Evolutionary conservation across 805 yeast species (phyloP).

Genomic region (Candida adriatica): DNA sequence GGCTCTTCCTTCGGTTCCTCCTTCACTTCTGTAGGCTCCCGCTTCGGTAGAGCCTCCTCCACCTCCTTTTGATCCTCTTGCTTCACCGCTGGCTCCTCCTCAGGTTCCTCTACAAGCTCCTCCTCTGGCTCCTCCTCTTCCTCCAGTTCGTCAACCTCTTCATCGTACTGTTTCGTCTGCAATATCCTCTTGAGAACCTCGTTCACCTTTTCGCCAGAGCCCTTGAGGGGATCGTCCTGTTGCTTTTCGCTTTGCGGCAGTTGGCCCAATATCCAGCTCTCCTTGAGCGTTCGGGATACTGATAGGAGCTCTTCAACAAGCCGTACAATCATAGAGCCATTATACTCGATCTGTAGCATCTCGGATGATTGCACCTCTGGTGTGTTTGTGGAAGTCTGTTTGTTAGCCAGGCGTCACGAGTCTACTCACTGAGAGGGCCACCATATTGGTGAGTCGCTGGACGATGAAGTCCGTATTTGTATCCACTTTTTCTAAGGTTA

Average conservation of each 20-base stretch:
- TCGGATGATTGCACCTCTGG: constrained; percentile 40
- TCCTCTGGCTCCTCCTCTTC: too few species aligned
- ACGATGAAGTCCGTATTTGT: constrained; percentile 43
- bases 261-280: constrained; percentile 53
- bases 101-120: too few species aligned
- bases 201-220: constrained; percentile 7
- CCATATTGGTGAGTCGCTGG: constrained; percentile 45
- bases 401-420: background rate
- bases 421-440: constrained; percentile 36
- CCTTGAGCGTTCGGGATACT: constrained; percentile 43
- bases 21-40: constrained; percentile 1
- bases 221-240: constrained; percentile 5
- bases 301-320: constrained; percentile 46
- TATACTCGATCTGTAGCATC: constrained; percentile 47
- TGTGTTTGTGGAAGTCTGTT: constrained; percentile 24
- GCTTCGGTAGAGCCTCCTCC: constrained; percentile 3
- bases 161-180: constrained; percentile 6
- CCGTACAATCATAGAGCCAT: constrained; percentile 43
- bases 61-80: constrained; percentile 3
- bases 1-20: background rate
- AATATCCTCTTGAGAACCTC: constrained; percentile 6
- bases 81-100: constrained; percentile 8
- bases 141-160: constrained; percentile 8
- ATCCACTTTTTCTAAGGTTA: constrained; percentile 38
- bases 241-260: constrained; percentile 29